phyloP scores from a whole-genome alignment of 768 basidiomycete species.

The Pleurotus salmoneostramineus region DNA sequence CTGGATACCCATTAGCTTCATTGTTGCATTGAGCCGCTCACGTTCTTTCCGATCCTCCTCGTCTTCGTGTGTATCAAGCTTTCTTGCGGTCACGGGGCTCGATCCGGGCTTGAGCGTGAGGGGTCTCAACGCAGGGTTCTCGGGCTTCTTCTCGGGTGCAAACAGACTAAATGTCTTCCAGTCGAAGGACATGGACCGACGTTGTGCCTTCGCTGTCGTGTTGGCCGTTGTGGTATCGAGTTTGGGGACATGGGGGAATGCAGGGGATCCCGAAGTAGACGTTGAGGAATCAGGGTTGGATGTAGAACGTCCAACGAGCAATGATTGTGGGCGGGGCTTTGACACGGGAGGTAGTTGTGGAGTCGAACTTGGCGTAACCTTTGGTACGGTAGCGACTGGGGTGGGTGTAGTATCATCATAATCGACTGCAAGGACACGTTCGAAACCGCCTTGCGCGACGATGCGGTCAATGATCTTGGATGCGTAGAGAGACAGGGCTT shows the following conservation, averaged over 20 bases:
- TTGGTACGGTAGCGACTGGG: constrained; percentile 35
- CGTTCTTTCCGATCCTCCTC: constrained; percentile 88
- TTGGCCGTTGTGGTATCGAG: constrained; percentile 17
- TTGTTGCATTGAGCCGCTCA: constrained; percentile 83
- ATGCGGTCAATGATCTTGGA: constrained; percentile 98
- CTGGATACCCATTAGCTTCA: constrained; percentile 93
- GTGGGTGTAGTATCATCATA: constrained; percentile 63
- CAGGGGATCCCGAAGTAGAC: constrained; percentile 18
- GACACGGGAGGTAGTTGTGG: constrained; percentile 25
- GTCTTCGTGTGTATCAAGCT: constrained; percentile 85
- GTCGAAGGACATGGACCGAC: constrained; percentile 81
- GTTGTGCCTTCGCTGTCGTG: constrained; percentile 43
- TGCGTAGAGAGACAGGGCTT: constrained; percentile 91
- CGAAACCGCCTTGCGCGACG: constrained; percentile 94
- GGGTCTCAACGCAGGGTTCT: constrained; percentile 56
- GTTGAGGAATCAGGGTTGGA: constrained; percentile 27
- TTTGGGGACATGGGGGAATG: constrained; percentile 14
- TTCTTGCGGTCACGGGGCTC: constrained; percentile 58
- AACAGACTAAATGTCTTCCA: constrained; percentile 81
- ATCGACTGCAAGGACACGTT: constrained; percentile 93
- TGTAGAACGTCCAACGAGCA: constrained; percentile 42
- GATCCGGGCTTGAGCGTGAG: constrained; percentile 70
- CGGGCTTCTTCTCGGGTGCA: constrained; percentile 62
- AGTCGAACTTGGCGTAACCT: constrained; percentile 13
- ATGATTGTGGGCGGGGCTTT: constrained; percentile 62